Evolutionary conservation across 2,329 filamentous ascomycete species (phyloP).

Genomic region (Leptoxyphium fumago): DNA sequence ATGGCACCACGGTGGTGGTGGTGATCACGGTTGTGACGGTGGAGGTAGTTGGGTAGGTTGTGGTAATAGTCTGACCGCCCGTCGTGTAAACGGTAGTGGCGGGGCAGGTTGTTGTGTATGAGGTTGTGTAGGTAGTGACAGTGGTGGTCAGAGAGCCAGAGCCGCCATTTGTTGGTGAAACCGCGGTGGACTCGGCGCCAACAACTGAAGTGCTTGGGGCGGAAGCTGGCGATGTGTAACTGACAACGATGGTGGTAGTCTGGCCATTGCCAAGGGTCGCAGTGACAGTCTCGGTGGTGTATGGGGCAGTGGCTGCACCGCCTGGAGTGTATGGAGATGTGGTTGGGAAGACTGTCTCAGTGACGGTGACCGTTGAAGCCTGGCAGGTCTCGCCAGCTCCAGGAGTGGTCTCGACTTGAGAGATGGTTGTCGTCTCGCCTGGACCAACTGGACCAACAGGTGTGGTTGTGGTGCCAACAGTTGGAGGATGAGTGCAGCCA

Average conservation of each 20-base stretch:
- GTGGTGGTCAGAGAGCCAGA: not conserved
- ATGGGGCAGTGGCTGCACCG: not conserved
- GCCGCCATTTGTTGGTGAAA: not conserved
- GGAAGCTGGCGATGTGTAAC: not conserved
- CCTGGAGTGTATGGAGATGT: not conserved
- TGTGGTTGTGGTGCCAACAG: not conserved
- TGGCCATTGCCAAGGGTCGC: not conserved
- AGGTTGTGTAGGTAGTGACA: not conserved
- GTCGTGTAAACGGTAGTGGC: not conserved
- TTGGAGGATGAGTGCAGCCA: not conserved
- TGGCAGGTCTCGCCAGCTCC: not conserved
- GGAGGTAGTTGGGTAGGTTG: not conserved
- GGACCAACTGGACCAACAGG: not conserved
- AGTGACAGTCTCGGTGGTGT: constrained; percentile 1
- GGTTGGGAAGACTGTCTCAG: not conserved
- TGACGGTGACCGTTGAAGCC: not conserved
- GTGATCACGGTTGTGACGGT: not conserved
- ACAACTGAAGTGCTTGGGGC: not conserved
- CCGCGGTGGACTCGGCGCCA: too few species aligned
- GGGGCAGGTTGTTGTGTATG: not conserved
- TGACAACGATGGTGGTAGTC: constrained; percentile 1
- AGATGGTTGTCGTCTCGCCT: not conserved
- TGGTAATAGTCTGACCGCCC: not conserved
- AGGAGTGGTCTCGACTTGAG: not conserved
- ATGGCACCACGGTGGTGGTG: not conserved